Base-by-base conservation (phyloP, 2,329 filamentous ascomycete species). In the Stagonosporopsis cucurbitacearum region DNA sequence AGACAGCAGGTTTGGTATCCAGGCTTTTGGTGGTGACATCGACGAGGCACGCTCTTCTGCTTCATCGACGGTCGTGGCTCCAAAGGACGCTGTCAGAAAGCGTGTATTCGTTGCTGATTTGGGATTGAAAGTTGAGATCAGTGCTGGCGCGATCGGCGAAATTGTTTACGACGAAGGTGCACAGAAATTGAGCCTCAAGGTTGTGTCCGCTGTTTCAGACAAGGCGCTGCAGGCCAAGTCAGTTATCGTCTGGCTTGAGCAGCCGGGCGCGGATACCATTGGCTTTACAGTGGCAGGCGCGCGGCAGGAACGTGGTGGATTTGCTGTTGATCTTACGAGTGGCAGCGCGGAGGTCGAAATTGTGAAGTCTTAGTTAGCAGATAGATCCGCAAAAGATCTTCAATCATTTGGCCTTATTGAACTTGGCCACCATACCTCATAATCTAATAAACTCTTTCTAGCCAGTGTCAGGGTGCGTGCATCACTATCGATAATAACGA, bases 91-190 rank as follows among this genome's bases (percentile, higher is more conserved):
- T 0, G 78, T 83, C 3, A 73, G 78, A n/a, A 74, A 76, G 33
- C 75, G 77, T 25, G 72, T 84, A 1, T 85, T 82, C 45, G 72
- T 85, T 8, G 82, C 79, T 0, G 76, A 79, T 0, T 28, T 82
- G 25, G 78, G 79, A 0, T 42, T 82, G 7, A 68, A 66, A 41
- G 54, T 59, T 33, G 66, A 69, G 33, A 55, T 68, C 22, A 66
- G 62, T 46, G 64, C 65, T 30, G 65, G 63, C 6, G 60, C 54
- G 13, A 60, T 69, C 9, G 19, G 58, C 19, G 59, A 59, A 35
- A 58, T 68, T 4, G 52, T 57, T 0, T 61, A 52, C 37, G 55
- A 60, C 13, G 57, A 51, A 32, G 26, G 13, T 4, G 39, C 54
- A 8, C 53, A 54, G 30, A 58, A 46, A n/a, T 50, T 64, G n/a